Conservation (phyloP, 1,284 basidiomycete species). For the Fomitopsis pinicola region DNA sequence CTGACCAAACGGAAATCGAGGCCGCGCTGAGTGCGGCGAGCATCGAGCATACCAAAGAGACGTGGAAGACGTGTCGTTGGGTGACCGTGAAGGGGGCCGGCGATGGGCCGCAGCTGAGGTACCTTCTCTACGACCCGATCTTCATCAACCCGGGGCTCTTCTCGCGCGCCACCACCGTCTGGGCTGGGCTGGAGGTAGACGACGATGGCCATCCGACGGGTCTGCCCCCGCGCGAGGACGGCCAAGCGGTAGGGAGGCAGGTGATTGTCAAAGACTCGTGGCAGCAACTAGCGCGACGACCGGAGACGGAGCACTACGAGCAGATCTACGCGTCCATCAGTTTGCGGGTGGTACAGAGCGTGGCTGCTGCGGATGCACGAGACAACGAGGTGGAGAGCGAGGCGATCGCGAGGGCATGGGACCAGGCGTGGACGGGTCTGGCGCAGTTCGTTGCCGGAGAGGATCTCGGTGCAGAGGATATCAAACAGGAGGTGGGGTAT, state of each 20-base stretch:
- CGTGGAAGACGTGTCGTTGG: neutral
- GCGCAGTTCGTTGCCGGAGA: neutral
- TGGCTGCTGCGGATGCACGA: too few species aligned
- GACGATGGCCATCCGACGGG: neutral
- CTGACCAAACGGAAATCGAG: neutral
- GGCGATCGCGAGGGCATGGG: too few species aligned
- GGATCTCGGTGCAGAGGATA: neutral
- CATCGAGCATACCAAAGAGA: neutral
- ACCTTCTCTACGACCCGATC: conserved; percentile 7
- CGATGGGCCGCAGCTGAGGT: neutral
- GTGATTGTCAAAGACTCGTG: neutral
- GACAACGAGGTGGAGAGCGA: too few species aligned
- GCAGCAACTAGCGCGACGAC: neutral
- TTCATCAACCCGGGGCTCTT: conserved; percentile 6
- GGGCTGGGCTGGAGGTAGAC: neutral
- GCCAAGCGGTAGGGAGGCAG: too few species aligned
- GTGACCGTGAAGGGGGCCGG: neutral
- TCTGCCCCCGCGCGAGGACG: neutral
- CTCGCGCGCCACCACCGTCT: neutral
- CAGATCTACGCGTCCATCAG: neutral
- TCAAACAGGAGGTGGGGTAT: neutral
- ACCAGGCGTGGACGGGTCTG: neutral
- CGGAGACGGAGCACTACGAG: neutral
- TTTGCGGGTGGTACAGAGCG: too few species aligned
- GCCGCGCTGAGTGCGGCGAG: neutral